These are phyloP conservation scores for Typha latifolia DNA, from an alignment of 176 grass and related monocot species.

Conservation along the genomic window DNA sequence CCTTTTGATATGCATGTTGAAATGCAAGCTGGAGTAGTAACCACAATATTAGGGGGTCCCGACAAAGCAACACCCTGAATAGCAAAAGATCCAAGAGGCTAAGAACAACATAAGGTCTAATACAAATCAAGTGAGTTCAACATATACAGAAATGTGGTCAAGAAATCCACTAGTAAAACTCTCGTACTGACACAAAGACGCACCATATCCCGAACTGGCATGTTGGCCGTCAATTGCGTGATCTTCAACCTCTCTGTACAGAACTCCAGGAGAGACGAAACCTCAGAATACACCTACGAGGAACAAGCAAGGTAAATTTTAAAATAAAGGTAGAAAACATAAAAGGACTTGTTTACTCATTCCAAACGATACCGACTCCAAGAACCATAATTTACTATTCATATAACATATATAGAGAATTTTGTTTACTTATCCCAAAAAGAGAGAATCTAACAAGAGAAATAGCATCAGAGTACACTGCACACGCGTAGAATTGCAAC, in stretches of 20 bases:
- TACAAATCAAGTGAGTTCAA: not conserved
- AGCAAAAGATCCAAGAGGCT: slow-evolving; percentile 10
- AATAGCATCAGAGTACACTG: not conserved
- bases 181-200: slow-evolving; percentile 9
- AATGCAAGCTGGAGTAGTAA: slow-evolving; percentile 89
- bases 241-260: slow-evolving; percentile 77
- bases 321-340: too few relatives aligned
- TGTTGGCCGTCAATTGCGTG: slow-evolving; percentile 64
- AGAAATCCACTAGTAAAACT: not conserved
- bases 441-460: not conserved
- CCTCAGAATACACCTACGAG: slow-evolving; percentile 61
- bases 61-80: slow-evolving; percentile 58
- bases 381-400: too few relatives aligned
- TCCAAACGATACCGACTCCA: too few relatives aligned
- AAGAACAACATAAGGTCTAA: not conserved
- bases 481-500: not conserved
- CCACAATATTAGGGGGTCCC: slow-evolving; percentile 71
- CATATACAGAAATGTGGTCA: not conserved
- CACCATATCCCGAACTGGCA: slow-evolving; percentile 72
- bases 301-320: too few relatives aligned
- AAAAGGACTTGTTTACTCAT: too few relatives aligned
- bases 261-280: slow-evolving; percentile 63
- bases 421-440: not conserved
- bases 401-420: too few relatives aligned
- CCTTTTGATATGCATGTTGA: slow-evolving; percentile 82